Percentiles rank a stretch among this genome's conserved stretches.
These are phyloP conservation scores for Hypoxylon trugodes DNA, from an alignment of 495 filamentous ascomycete species.

Conservation along the genomic window DNA sequence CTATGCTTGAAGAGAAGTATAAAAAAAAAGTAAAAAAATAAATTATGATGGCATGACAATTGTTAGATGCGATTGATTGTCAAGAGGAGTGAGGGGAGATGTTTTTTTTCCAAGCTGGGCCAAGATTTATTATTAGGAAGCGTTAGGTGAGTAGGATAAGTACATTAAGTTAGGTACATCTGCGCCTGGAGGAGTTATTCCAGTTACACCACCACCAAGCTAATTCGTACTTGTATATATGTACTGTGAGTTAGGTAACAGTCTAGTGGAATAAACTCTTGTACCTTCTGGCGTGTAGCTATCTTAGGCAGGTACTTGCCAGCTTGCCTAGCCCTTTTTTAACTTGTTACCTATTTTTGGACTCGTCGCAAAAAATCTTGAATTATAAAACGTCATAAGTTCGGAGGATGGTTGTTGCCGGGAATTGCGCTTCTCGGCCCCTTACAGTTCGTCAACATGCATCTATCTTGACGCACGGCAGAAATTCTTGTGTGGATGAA, in stretches of 20 bases:
- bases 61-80: constrained; percentile 2
- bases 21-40: neutral
- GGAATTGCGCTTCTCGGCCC: constrained; percentile 13
- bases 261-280: no score
- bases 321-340: neutral
- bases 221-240: no score
- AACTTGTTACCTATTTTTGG: constrained; percentile 12
- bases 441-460: constrained; percentile 24
- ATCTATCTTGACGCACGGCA: no score
- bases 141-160: neutral
- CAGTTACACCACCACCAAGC: no score
- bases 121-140: constrained; percentile 26
- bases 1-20: neutral
- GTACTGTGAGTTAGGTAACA: no score
- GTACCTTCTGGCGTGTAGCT: no score
- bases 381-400: constrained; percentile 28
- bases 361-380: constrained; percentile 30
- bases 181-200: no score
- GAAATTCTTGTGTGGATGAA: no score
- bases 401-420: constrained; percentile 6
- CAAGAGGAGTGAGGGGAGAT: neutral
- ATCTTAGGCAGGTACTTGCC: no score
- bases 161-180: constrained; percentile 1
- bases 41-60: constrained; percentile 16
- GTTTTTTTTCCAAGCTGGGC: constrained; percentile 18